Percentiles rank a stretch among this genome's conserved stretches.
Conservation (phyloP, 805 yeast species). For the Yamadazyma takamatsuzukensis region DNA sequence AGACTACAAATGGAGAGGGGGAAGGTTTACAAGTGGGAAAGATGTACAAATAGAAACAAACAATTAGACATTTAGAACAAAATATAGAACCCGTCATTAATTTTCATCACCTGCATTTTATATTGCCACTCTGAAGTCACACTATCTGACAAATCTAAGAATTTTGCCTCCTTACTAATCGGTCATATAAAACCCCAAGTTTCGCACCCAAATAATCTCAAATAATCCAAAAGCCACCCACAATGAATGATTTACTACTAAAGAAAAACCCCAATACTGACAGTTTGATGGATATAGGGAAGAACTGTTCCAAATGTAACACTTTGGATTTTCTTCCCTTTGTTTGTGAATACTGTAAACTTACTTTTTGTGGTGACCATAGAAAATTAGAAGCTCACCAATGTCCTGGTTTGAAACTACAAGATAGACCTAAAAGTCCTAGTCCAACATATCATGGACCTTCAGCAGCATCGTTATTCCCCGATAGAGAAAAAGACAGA, state of each 20-base stretch:
- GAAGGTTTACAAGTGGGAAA: too few relatives aligned
- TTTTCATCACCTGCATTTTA: too few relatives aligned
- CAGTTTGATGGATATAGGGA: slow-evolving; percentile 54
- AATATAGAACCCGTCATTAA: too few relatives aligned
- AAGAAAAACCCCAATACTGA: slow-evolving; percentile 15
- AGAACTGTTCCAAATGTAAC: slow-evolving; percentile 51
- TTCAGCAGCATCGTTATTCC: slow-evolving; percentile 47
- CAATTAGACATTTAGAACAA: not conserved
- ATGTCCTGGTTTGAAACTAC: slow-evolving; percentile 21
- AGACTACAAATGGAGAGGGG: too few relatives aligned
- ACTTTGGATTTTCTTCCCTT: slow-evolving; percentile 58
- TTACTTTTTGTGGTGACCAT: slow-evolving; percentile 50
- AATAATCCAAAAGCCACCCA: too few relatives aligned
- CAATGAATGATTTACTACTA: slow-evolving; percentile 6
- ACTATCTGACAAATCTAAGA: too few relatives aligned
- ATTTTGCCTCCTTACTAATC: too few relatives aligned
- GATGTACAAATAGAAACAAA: not conserved
- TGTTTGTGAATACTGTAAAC: slow-evolving; percentile 46
- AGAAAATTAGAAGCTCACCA: slow-evolving; percentile 31
- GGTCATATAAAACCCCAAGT: too few relatives aligned
- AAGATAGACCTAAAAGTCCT: slow-evolving; percentile 10
- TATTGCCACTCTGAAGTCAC: too few relatives aligned
- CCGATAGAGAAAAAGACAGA: slow-evolving; percentile 45
- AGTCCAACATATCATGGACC: slow-evolving; percentile 4
- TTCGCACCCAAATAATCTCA: too few relatives aligned